Evolutionary conservation across 108 stramenopile genomes (phyloP), one percentile per base, ranked within the genome.

Genomic region (Pseudonitzschia pungens): DNA sequence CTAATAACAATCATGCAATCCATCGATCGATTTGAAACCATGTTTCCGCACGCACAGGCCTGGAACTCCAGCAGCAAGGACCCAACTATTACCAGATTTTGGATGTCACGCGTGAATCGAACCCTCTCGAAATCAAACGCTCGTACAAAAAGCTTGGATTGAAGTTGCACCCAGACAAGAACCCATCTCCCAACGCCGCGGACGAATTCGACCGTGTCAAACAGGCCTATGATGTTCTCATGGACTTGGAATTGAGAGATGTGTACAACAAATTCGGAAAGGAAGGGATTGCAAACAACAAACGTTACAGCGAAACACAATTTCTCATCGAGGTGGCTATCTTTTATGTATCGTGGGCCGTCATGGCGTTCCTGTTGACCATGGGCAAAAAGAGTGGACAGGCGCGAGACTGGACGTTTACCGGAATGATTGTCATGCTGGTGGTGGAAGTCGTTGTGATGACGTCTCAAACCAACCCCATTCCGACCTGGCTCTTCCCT

Each of bases 151-250:
- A 85, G 60, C 83, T 97, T 42, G 86, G 89, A 55, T 83, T 98
- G 18, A 89, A 96, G 83, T 90, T 98, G 20, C 98, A 99, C 75
- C 98, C 98, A 3, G 98, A 99, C 84, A 99, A 99, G 81, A 98
- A 98, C 78, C 90, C 86, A 40, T 87, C 87, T 52, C 93, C 94
- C 18, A 79, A 84, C 65, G 99, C 99, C 4, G 84, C 94, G 18
- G 93, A 95, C 58, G 77, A 96, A 63, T 99, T 99, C 73, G 89
- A 94, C 68, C 74, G 76, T 40, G 84, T 97, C 54, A 96, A 96
- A 75, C 84, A 93, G 72, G 92, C 92, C 20, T 96, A 97, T 74
- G 96, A 98, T 77, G 88, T 97, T 27, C 83, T 99, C 31, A 97
- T 97, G 93, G 97, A 99, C 77, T 74, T 95, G 77, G 96, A 97